Percentiles rank a stretch among this genome's conserved stretches.
phyloP scores from a whole-genome alignment of 1,139 yeast species.

The Pichia norvegensis region DNA sequence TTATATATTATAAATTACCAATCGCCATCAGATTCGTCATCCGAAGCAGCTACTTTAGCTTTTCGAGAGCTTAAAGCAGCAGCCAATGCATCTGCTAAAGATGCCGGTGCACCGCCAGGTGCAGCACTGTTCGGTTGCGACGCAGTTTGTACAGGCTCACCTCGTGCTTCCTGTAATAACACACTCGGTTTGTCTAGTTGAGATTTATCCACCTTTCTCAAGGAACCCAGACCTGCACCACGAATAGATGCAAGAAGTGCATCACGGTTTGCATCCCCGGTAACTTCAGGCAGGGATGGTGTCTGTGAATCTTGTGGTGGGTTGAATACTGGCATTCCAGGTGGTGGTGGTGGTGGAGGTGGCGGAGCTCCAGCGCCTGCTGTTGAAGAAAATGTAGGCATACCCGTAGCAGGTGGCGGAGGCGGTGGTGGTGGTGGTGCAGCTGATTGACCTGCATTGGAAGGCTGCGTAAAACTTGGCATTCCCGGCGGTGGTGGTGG shows the following conservation, averaged over 20 bases:
- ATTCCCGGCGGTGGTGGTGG: conserved; percentile 22
- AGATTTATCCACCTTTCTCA: conserved; percentile 73
- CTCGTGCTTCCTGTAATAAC: conserved; percentile 61
- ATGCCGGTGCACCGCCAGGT: conserved; percentile 40
- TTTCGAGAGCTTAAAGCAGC: conserved; percentile 79
- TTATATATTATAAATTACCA: conserved; percentile 19
- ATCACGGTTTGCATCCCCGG: conserved; percentile 52
- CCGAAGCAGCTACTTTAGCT: conserved; percentile 73
- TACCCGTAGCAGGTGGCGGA: conserved; percentile 25
- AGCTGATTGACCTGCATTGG: not conserved
- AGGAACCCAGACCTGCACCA: conserved; percentile 59
- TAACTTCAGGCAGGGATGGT: conserved; percentile 24
- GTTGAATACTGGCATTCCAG: conserved; percentile 20
- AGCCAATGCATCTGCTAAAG: conserved; percentile 47
- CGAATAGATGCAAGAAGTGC: conserved; percentile 84
- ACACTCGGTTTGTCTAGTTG: conserved; percentile 76
- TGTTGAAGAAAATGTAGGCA: conserved; percentile 18
- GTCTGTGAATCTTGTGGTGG: conserved; percentile 4
- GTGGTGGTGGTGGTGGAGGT: conserved; percentile 23
- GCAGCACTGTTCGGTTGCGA: conserved; percentile 30
- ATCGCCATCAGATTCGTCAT: conserved; percentile 77
- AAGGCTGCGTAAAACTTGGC: conserved; percentile 22
- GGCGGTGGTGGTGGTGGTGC: conserved; percentile 23
- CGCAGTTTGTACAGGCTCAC: conserved; percentile 35
- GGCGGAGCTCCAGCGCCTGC: conserved; percentile 19